Base-by-base conservation (phyloP, 2,329 filamentous ascomycete genomes). In the Akanthomyces dipterigenus region DNA sequence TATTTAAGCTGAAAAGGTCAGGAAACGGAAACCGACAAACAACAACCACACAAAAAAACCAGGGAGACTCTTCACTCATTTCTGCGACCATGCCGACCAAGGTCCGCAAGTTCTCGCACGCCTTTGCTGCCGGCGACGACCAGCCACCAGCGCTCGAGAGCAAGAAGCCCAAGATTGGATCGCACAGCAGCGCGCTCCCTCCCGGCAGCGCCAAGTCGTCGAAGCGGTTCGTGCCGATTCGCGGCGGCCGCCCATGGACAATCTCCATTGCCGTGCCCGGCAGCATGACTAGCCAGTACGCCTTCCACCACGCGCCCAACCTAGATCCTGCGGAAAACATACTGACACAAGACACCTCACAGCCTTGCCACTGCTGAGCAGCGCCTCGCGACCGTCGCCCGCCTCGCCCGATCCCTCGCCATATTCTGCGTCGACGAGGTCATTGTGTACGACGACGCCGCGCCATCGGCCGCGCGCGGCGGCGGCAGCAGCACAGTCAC, bases 401-500 rank as follows among this genome's bases (percentile, higher is more conserved):
- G 88, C 65, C 87, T 96, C 58, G 91, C 91, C 6, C 89, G 91
- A 58, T 90, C 90, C 38, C 82, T 91, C 56, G 88, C 90, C 64
- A 88, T 96, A 64, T 96, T 95, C 75, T 88, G 85, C 69, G 82
- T 96, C 66, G 91, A 96, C 71, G 91, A 96, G 75, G 81, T 96
- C 34, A 81, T 96, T 55, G 78, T 96, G 60, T 96, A 89, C 72
- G 86, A 93, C 70, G 91, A 93, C 70, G 91, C 96, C 74, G 80
- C 79, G 40, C 80, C 80, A 2, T 55, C 68, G 7, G 81, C 36
- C 14, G 36, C 36, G 75, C 78, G 34, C 72, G 70, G 28, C 74
- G 72, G 34, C 72, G 70, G 28, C 74, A 73, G 22, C 74, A 73
- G 20, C 73, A 74, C 60, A 77, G 82, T 55, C 81, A 85, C 66